Base-by-base conservation (phyloP, 2,329 filamentous ascomycete species). In the Leptoxyphium fumago region DNA sequence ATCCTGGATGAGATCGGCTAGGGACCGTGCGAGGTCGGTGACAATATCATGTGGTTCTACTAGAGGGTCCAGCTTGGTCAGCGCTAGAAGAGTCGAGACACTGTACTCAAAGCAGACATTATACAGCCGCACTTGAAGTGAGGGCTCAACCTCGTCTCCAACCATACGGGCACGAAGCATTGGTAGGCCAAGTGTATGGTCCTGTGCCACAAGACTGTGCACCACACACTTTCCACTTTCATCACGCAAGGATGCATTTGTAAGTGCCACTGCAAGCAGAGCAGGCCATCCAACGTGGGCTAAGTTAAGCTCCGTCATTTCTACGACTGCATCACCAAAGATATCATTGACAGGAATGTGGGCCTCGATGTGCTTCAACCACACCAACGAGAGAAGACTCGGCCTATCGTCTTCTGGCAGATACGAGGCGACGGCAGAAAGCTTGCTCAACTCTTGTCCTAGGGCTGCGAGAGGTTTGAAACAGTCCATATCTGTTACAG, bases 361-460 rank as follows among this genome's bases (percentile, higher is more conserved):
- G 8, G 75, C 63, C 26, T 80, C 72, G 6, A 85, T 54, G 14
- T 78, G 75, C 43, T 78, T 75, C 43, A 95, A 61, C 28, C 77
- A 69, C 1, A 74, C 70, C 32, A 98, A 68, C 0, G 81, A 87
- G 32, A 98, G 69, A 15, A 96, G 69, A 0, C 91, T 91, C 2
- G 91, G 91, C 1, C 88, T 77, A 54, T 98, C 89, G 61, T 98
- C 91, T 53, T 98, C 89, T 0, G 91, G 89, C 2, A 98, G 71
- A 59, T 96, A 96, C 59, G 95, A 96, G 6, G 89, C 77, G 21
- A 98, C 86, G 0, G 80, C 88, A 0, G 87, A 84, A 5, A 98
- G 69, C 51, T 83, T 85, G 5, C 81, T 73, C 41, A 96, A 61
- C 55, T 98, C 91, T 50, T 84, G 80, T 1, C 75, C 80, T 8